Percentiles rank a stretch among this genome's conserved stretches.
phyloP scores from a whole-genome alignment of 441 rosid genomes.

The Geranium incanum region DNA sequence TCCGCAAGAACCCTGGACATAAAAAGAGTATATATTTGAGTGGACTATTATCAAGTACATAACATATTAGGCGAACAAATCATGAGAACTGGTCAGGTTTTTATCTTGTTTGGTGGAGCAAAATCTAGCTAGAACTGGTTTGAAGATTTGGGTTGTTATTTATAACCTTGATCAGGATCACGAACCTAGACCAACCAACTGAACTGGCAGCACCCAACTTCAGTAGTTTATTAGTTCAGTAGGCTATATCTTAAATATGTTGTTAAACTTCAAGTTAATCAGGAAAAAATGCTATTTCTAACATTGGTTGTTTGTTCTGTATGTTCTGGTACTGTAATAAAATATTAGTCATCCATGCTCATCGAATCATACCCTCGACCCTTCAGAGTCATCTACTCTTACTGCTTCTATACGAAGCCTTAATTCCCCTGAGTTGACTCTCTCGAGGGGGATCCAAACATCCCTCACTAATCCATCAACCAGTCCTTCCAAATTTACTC shows the following conservation, averaged over 20 bases:
- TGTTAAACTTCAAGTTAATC: neutral
- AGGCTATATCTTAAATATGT: neutral
- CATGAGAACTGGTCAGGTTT: neutral
- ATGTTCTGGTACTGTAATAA: neutral
- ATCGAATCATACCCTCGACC: constrained; percentile 43
- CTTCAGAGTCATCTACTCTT: constrained; percentile 46
- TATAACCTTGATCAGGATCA: neutral
- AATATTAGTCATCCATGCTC: constrained; percentile 4
- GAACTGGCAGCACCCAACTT: neutral
- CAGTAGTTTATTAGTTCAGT: neutral
- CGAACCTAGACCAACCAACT: neutral
- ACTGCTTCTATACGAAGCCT: constrained; percentile 74
- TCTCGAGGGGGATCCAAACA: constrained; percentile 88
- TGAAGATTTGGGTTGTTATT: neutral
- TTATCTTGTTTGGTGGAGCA: neutral
- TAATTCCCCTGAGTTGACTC: constrained; percentile 78
- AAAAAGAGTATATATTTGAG: constrained; percentile 8
- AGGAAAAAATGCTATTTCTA: neutral
- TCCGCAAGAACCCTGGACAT: constrained; percentile 32
- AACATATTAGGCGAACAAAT: neutral
- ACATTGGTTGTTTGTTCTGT: neutral
- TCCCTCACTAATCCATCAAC: constrained; percentile 58
- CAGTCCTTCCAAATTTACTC: constrained; percentile 78
- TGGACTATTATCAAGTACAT: neutral
- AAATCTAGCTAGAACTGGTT: too few species aligned